Conservation (phyloP, 2,329 filamentous ascomycete genomes). For the Pseudogymnoascus sp. region DNA sequence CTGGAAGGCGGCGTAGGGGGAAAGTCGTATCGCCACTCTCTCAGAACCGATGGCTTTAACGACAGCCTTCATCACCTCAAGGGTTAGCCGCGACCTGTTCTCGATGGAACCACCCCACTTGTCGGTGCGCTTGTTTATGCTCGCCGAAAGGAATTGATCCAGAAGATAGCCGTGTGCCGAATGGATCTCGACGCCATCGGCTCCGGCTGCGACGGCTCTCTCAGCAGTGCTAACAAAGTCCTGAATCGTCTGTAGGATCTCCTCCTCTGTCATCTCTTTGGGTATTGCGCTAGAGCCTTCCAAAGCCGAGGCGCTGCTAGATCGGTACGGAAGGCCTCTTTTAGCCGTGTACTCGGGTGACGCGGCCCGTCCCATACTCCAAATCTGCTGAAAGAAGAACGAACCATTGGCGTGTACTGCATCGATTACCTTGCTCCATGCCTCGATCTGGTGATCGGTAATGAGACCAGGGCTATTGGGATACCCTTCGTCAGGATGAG, state of each 20-base stretch:
- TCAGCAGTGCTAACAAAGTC: slow-evolving; percentile 17
- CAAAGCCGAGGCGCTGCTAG: slow-evolving; percentile 14
- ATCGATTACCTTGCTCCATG: slow-evolving; percentile 52
- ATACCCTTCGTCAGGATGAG: slow-evolving; percentile 38
- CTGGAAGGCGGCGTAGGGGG: slow-evolving; percentile 52
- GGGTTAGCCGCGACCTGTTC: slow-evolving; percentile 35
- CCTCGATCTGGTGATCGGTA: slow-evolving; percentile 43
- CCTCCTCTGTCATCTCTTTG: slow-evolving; percentile 16
- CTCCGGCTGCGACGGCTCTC: slow-evolving; percentile 23
- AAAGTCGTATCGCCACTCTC: slow-evolving; percentile 30
- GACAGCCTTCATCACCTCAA: slow-evolving; percentile 43
- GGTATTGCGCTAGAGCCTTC: slow-evolving; percentile 13
- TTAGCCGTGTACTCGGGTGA: slow-evolving; percentile 19
- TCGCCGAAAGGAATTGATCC: slow-evolving; percentile 26
- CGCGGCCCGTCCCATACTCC: slow-evolving; percentile 49
- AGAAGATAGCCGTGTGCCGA: slow-evolving; percentile 28
- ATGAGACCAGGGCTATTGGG: slow-evolving; percentile 50
- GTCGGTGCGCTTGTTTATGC: slow-evolving; percentile 26
- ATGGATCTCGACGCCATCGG: slow-evolving; percentile 27
- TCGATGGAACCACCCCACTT: slow-evolving; percentile 27
- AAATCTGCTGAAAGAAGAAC: slow-evolving; percentile 54
- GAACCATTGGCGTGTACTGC: slow-evolving; percentile 53
- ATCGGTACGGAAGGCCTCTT: slow-evolving; percentile 17
- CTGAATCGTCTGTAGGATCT: slow-evolving; percentile 20
- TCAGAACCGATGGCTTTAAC: slow-evolving; percentile 36